Evolutionary conservation across 108 stramenopile genomes (phyloP).

Genomic region (Cyclostephanos invisitatus): DNA sequence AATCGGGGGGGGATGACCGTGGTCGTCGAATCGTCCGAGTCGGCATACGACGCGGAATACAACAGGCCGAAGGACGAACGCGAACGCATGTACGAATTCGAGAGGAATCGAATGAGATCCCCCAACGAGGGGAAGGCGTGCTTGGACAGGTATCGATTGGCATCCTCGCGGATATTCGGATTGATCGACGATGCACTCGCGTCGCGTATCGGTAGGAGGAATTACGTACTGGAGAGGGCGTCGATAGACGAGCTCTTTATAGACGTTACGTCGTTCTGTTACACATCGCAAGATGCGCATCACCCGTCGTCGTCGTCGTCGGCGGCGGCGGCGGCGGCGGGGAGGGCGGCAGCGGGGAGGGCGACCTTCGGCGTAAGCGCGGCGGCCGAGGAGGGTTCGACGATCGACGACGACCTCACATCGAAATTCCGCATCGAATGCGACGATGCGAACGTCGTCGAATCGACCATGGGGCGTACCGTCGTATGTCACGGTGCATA

Average conservation of each 20-base stretch:
- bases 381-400: constrained; percentile 8
- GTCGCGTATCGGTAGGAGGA: constrained; percentile 33
- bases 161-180: constrained; percentile 72
- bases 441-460: constrained; percentile 12
- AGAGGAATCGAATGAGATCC: constrained; percentile 63
- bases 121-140: constrained; percentile 79
- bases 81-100: constrained; percentile 40
- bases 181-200: constrained; percentile 59
- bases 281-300: constrained; percentile 12
- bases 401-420: background rate
- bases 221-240: constrained; percentile 76
- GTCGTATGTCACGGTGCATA: constrained; percentile 33
- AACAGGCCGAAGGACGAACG: constrained; percentile 54
- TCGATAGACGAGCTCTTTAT: constrained; percentile 87
- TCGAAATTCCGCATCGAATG: constrained; percentile 25
- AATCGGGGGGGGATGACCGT: background rate
- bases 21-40: constrained; percentile 8
- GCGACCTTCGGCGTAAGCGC: too few species aligned
- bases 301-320: constrained; percentile 10
- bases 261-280: constrained; percentile 79
- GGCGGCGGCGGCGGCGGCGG: constrained; percentile 9
- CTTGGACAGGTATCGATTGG: constrained; percentile 76
- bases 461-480: constrained; percentile 28
- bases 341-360: constrained; percentile 14
- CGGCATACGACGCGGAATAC: constrained; percentile 62